phyloP scores from a whole-genome alignment of 148 eudicot species.

The Diospyros kaki region DNA sequence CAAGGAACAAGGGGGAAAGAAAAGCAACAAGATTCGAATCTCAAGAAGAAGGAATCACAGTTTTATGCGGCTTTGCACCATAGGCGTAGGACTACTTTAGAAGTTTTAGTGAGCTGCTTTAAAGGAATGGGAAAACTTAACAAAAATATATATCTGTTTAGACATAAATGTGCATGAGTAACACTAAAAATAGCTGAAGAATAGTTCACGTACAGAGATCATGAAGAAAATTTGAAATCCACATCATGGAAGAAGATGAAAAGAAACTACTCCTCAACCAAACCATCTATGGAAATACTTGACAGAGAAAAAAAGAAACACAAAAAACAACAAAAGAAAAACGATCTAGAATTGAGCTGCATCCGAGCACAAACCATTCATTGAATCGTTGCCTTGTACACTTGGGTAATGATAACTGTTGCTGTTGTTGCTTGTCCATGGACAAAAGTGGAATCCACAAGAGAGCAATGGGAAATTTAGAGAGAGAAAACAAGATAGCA shows the following conservation, averaged over 20 bases:
- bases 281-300: neutral
- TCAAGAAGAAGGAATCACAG: neutral
- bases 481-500: slow-evolving; percentile 22
- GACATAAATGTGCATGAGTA: too few species aligned
- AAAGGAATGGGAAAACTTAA: neutral
- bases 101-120: neutral
- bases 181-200: neutral
- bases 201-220: neutral
- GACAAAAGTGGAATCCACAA: slow-evolving; percentile 12
- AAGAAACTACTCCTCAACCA: neutral
- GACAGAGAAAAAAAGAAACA: neutral
- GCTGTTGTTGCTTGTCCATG: slow-evolving; percentile 46
- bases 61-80: neutral
- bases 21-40: neutral
- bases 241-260: too few species aligned
- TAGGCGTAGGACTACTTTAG: neutral
- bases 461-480: slow-evolving; percentile 18
- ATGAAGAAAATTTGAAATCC: neutral
- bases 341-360: slow-evolving; percentile 8
- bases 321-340: neutral
- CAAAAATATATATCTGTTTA: neutral
- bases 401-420: slow-evolving; percentile 49
- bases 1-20: neutral
- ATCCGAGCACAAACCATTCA: slow-evolving; percentile 61
- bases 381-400: slow-evolving; percentile 52